Conservation (phyloP, 495 filamentous ascomycete species). For the Aspergillus indologenus region DNA sequence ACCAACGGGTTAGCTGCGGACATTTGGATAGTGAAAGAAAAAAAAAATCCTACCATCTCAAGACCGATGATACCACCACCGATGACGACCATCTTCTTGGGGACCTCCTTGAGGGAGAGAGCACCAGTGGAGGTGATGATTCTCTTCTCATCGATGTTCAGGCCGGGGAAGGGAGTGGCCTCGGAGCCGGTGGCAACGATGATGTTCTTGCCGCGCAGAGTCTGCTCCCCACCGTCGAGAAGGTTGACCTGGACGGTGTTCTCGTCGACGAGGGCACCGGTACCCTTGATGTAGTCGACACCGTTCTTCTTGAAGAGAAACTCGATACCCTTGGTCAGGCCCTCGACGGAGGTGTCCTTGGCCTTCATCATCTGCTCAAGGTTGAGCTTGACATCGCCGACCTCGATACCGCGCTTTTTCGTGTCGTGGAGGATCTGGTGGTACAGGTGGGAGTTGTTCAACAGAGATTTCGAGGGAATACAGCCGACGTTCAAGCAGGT, state of each 20-base stretch:
- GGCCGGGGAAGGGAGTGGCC: conserved; percentile 91
- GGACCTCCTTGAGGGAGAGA: conserved; percentile 81
- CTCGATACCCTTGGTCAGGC: conserved; percentile 95
- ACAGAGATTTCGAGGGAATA: conserved; percentile 97
- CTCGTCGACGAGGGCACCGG: conserved; percentile 80
- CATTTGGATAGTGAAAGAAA: neutral
- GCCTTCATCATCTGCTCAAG: conserved; percentile 94
- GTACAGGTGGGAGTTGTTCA: conserved; percentile 99
- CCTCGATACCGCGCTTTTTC: conserved; percentile 94
- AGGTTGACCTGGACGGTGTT: conserved; percentile 89
- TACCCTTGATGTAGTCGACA: conserved; percentile 94
- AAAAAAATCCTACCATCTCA: conserved; percentile 69
- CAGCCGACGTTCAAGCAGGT: conserved; percentile 99
- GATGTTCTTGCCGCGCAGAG: conserved; percentile 88
- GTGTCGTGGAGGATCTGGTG: conserved; percentile 96
- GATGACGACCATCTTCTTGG: conserved; percentile 97
- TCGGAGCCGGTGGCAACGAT: conserved; percentile 95
- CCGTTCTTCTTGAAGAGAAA: conserved; percentile 98
- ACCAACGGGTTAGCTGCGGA: conserved; percentile 11
- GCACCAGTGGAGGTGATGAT: conserved; percentile 96
- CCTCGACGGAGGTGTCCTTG: conserved; percentile 84
- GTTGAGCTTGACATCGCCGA: conserved; percentile 95
- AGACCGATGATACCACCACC: conserved; percentile 98
- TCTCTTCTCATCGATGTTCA: conserved; percentile 95
- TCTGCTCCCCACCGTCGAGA: conserved; percentile 84